Evolutionary conservation across 2,329 filamentous ascomycete species (phyloP), one percentile per base, ranked within the genome.

Genomic region (Aspergillus transmontanensis): DNA sequence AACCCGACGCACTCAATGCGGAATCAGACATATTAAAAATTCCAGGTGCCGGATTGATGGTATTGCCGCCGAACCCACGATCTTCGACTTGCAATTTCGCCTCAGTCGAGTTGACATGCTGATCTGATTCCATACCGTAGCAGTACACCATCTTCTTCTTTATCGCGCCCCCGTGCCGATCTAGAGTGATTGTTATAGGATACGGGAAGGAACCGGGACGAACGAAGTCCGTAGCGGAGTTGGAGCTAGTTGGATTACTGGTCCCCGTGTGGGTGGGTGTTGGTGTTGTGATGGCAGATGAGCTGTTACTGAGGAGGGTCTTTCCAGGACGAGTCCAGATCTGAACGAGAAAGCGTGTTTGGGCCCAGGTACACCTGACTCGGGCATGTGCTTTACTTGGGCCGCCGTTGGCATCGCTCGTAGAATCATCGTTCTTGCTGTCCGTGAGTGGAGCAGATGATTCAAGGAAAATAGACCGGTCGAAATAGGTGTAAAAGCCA

Each of bases 401-500:
- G 1, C 85, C 86, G 32, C 86, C 86, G 55, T 84, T 76, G 10
- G 73, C 64, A 64, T 86, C 83, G n/a, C 78, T 78, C 3, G 81
- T 72, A 3, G 78, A 73, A 10, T 79, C 74, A 45, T 79, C 78
- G 11, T 72, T 73, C 41, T 75, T 75, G 1, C 74, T 72, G 19
- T 73, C 65, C 39, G 85, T 84, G 62, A 86, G 74, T 1, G 80
- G 75, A 0, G 78, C 78, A 12, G 84, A 79, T 19, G 87, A 88
- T 69, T 89, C 87, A 65, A 96, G 83, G 81, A 94, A 96, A 66
- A 96, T 92, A 10, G 90, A 90, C 68, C 93, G 92, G 78, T 93
- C 89, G 77, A 91, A 98, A 82, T 97, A 96, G 0, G 87, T 91
- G 80, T 97, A 97, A 80, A 97, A 97, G 2, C 92, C 93, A 77